Base-by-base conservation (phyloP, 2,329 filamentous ascomycete species). In the Dothideomycetidae sp. region DNA sequence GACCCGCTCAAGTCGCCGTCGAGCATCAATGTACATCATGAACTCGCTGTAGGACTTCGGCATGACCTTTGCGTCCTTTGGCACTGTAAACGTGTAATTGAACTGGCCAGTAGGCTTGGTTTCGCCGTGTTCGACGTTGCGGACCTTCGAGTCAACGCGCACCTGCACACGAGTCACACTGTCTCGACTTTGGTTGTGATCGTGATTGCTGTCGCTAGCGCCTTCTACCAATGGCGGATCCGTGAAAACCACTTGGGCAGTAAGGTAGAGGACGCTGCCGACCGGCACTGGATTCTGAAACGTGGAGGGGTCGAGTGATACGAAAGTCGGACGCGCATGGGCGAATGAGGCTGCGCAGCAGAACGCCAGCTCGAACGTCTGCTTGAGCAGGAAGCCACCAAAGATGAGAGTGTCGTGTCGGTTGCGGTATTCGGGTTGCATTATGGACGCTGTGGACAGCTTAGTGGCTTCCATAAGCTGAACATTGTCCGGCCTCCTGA, bases 351-450 rank as follows among this genome's bases (percentile, higher is more conserved):
- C 76, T 1, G 76, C 78, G 50, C 76, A 80, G 53, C 77, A 81
- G 58, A 83, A 84, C 1, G 79, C 78, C 5, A 83, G 66, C 56
- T 84, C 79, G 48, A 82, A 83, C 0, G 77, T 79, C 50, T 80
- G 74, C 51, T 81, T 80, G 9, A 84, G 63, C 9, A 83, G 67
- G 52, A 78, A 82, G 10, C 79, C 79, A 36, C 79, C 79, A 49
- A 83, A 84, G 38, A 84, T 81, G 78, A 82, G 81, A 54, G 79
- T 80, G 49, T 79, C 75, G 55, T 82, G 77, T 2, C 74, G 58
- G 54, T 78, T 78, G 33, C 75, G 69, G 53, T 75, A 71, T 54
- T 80, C 76, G 0, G 79, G 79, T 52, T 82, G 78, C 78, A 83
- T 83, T 46, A 84, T 81, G 47, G 69, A 71, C 9, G 78, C 75